Base-by-base conservation (phyloP, 1,139 yeast species). In the Yamadazyma mexicana region DNA sequence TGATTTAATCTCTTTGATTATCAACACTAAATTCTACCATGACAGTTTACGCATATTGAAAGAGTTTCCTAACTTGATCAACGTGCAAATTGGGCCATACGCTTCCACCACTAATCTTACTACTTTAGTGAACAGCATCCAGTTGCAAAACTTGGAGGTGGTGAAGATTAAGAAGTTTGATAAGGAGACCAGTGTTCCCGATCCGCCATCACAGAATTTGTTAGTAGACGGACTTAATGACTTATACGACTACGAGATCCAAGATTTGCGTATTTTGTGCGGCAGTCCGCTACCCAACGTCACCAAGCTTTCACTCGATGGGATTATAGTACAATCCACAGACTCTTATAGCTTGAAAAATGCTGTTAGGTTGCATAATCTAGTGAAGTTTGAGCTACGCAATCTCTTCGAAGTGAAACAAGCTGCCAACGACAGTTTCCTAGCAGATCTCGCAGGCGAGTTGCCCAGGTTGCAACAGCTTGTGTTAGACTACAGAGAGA, bases 401-500 rank as follows among this genome's bases (percentile, higher is more conserved):
- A 55, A 60, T 7, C 46, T 67, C 11, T 56, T 62, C 5, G 75
- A 69, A 41, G 55, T 49, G 36, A 61, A 54, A 33, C 9, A 23
- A 12, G 20, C 14, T 17, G 22, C 31, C 23, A n/a, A 36, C 54
- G 31, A 50, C 51, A 36, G 50, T 50, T 20, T 63, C 37, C 50
- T 75, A n/a, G 35, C 40, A 1, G 36, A 44, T 8, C 43, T 73
- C 4, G 59, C 59, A 0, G 58, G 58, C 0, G 42, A 55, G 20
- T 50, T 74, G 28, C 39, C 23, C 1, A 52, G 45, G 10, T 44
- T 75, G 30, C 52, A 49, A 23, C 52, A 54, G 23, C 49, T 79
- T 24, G 57, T 61, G 17, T 48, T 79, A 2, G 81, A 78, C 48
- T 62, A 66, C 40, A 61, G 77, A 35, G 79, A 78, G 45, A 60